These are phyloP conservation scores for Plasmodium inui DNA, from an alignment of 169 alveolate species.

Conservation along the genomic window DNA sequence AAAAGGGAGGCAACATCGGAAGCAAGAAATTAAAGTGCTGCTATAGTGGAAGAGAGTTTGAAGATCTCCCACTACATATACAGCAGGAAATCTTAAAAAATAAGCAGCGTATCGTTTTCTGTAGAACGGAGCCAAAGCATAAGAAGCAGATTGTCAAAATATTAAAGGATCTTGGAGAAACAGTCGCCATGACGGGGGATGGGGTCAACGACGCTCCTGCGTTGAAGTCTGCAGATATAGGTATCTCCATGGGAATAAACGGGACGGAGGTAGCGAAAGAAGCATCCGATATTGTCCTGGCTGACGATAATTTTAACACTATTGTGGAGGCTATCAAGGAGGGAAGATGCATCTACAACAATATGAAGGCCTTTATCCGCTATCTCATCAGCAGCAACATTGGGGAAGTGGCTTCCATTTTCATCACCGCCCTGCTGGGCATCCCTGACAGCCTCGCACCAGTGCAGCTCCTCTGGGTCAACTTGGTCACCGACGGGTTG, in stretches of 20 bases:
- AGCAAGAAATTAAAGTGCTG: conserved; percentile 78
- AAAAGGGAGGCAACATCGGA: neutral
- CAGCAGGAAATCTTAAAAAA: conserved; percentile 85
- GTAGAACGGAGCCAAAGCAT: conserved; percentile 99
- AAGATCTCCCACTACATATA: conserved; percentile 86
- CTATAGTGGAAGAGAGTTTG: conserved; percentile 96
- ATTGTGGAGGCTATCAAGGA: conserved; percentile 99
- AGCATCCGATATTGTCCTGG: conserved; percentile 99
- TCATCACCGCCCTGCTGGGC: conserved; percentile 98
- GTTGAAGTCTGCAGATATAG: conserved; percentile 97
- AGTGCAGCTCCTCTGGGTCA: conserved; percentile 99
- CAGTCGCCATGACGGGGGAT: conserved; percentile 98
- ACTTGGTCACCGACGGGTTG: conserved; percentile 99
- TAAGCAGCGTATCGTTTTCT: conserved; percentile 95
- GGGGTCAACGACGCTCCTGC: conserved; percentile 99
- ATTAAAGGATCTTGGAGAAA: conserved; percentile 94
- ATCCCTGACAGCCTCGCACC: conserved; percentile 98
- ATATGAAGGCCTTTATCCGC: conserved; percentile 98
- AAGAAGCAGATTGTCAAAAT: conserved; percentile 96
- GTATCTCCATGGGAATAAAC: conserved; percentile 99
- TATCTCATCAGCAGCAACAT: conserved; percentile 98
- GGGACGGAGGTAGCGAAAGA: conserved; percentile 99
- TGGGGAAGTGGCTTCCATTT: conserved; percentile 99
- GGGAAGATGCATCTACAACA: conserved; percentile 98
- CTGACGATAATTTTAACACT: conserved; percentile 99